Base-by-base conservation (phyloP, 164 flowering plant genomes). In the Hamamelis virginiana region DNA sequence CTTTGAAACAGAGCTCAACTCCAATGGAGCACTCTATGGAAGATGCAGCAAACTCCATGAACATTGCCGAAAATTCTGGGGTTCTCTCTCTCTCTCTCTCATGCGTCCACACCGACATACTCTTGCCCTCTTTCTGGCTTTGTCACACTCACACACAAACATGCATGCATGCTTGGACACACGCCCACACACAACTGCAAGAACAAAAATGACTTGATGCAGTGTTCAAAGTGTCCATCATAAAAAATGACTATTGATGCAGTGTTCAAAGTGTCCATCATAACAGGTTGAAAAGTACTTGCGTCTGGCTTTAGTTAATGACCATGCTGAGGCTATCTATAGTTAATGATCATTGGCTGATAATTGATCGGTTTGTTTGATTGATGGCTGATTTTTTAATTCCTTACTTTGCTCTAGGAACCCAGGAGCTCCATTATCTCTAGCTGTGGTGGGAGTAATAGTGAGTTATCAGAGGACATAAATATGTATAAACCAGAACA, bases 401-500 rank as follows among this genome's bases (percentile, higher is more conserved):
- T 26, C 9, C 22, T 22, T 33, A 33, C 41, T 33, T 33, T 33
- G 41, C 41, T 33, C 4, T 56, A 80, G 92, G 86, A 78, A 12
- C 72, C 78, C 0, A 78, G 89, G 41, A 76, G 48, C 72, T 85
- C 88, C 55, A 72, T 50, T 5, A 65, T 65, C n/a, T 77, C 72
- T 50, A 43, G 50, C 18, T 60, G 11, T 12, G 44, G 13, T 18
- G 79, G 77, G 59, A 76, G 73, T 27, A 72, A 44, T 57, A 43
- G 60, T 63, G 51, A 52, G 21, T 19, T 71, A 16, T 65, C 80
- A 59, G 90, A 82, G 45, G 93, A 82, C 75, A 76, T 78, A 82
- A 89, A 82, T 50, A 78, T 80, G 38, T 78, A 86, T 69, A 84
- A 80, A 44, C 74, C 85, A 9, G 85, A 86, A 25, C 48, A 67